phyloP scores from a whole-genome alignment of 1,139 yeast genomes.

The Saccharomyces hybrid region DNA sequence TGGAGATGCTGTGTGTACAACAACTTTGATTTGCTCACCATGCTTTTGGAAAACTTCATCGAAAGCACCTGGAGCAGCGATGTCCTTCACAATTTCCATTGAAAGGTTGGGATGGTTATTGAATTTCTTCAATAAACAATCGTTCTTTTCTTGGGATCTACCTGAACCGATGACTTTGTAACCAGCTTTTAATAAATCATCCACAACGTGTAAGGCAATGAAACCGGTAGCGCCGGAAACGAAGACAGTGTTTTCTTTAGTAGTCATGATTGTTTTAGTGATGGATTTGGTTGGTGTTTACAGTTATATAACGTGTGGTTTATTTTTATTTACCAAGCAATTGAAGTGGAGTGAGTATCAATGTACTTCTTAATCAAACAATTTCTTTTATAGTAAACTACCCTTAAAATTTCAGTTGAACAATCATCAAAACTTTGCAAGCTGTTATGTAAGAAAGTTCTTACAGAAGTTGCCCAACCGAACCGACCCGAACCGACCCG shows the following conservation, averaged over 20 bases:
- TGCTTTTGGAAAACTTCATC: constrained; percentile 41
- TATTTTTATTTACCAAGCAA: not conserved
- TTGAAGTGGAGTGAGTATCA: not conserved
- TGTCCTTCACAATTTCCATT: constrained; percentile 46
- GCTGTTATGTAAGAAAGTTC: not conserved
- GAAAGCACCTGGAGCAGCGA: constrained; percentile 43
- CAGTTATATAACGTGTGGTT: not conserved
- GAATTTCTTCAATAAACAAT: constrained; percentile 16
- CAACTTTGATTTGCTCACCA: constrained; percentile 40
- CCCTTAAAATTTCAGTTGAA: not conserved
- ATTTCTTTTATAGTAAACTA: not conserved
- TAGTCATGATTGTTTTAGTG: not conserved
- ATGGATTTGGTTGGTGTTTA: not conserved
- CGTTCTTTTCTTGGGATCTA: constrained; percentile 31
- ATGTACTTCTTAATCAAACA: not conserved
- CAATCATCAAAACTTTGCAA: not conserved
- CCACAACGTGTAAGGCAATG: constrained; percentile 41
- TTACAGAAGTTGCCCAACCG: too few relatives aligned
- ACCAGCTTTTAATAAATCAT: constrained; percentile 21
- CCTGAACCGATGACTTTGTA: constrained; percentile 35
- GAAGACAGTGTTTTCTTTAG: constrained; percentile 27
- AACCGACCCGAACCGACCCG: too few relatives aligned
- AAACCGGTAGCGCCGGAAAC: constrained; percentile 49
- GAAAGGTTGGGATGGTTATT: constrained; percentile 28
- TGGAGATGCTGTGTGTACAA: constrained; percentile 52